A percentile compares a stretch with the other conserved stretches of the same genome.
These are phyloP conservation scores for Ascochyta koolunga DNA, from an alignment of 2,329 filamentous ascomycete genomes.

Conservation along the genomic window DNA sequence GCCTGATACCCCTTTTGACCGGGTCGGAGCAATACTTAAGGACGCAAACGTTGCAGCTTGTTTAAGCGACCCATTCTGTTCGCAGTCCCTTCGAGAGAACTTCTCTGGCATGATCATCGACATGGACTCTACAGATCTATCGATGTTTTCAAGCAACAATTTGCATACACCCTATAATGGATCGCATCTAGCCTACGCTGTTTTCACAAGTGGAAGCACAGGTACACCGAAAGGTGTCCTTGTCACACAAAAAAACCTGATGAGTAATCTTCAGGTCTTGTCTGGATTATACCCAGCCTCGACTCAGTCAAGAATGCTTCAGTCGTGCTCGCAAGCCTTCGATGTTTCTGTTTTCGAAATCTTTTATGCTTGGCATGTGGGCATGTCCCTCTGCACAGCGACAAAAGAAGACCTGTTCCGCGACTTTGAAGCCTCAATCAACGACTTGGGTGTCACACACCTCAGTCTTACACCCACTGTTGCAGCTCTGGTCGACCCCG, in stretches of 20 bases:
- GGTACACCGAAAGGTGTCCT: constrained; percentile 80
- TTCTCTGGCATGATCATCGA: constrained; percentile 30
- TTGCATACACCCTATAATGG: constrained; percentile 48
- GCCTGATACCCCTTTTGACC: constrained; percentile 69
- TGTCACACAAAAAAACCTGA: constrained; percentile 75
- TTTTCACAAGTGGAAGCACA: constrained; percentile 85
- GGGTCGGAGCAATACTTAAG: constrained; percentile 66
- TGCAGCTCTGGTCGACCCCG: constrained; percentile 73
- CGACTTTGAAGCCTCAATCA: constrained; percentile 72
- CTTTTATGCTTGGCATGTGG: constrained; percentile 80
- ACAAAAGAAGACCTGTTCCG: constrained; percentile 75
- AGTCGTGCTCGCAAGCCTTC: constrained; percentile 84
- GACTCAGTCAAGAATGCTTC: constrained; percentile 67
- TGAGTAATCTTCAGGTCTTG: constrained; percentile 75
- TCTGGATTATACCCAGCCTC: constrained; percentile 68
- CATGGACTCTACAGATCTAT: constrained; percentile 39
- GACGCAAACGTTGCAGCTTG: constrained; percentile 63
- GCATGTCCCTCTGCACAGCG: constrained; percentile 79
- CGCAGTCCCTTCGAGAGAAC: constrained; percentile 11
- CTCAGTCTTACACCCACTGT: constrained; percentile 87
- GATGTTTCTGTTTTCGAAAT: constrained; percentile 91
- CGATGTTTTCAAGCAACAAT: constrained; percentile 46
- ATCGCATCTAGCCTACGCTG: constrained; percentile 71
- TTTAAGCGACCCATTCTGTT: constrained; percentile 46
- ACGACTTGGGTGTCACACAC: constrained; percentile 71